Percentiles rank a stretch among this genome's conserved stretches.
Conservation (phyloP, 2,329 filamentous ascomycete genomes). For the Exophiala xenobiotica region DNA sequence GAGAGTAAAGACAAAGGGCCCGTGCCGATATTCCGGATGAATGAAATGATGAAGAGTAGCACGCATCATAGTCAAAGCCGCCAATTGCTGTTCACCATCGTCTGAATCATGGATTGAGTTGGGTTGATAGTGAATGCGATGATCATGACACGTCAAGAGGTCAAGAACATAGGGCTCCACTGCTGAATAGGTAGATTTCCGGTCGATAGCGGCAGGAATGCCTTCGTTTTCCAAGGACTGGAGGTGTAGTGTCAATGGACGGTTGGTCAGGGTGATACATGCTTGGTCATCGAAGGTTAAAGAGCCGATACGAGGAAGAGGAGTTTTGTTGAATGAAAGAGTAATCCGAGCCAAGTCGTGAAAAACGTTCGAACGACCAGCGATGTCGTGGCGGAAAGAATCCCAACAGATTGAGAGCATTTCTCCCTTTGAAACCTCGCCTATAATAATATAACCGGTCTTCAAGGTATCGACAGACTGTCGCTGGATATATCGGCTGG, state of each 20-base stretch:
- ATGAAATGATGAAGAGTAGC: constrained; percentile 33
- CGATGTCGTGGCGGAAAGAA: too few species aligned
- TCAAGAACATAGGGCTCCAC: constrained; percentile 33
- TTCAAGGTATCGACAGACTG: constrained; percentile 21
- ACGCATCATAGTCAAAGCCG: constrained; percentile 34
- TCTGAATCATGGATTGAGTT: constrained; percentile 27
- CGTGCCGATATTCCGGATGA: constrained; percentile 34
- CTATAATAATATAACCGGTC: constrained; percentile 1
- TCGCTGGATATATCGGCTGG: too few species aligned
- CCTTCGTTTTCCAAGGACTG: constrained; percentile 33
- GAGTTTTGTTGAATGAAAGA: constrained; percentile 27
- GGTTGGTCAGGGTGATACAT: constrained; percentile 28
- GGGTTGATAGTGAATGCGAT: constrained; percentile 31
- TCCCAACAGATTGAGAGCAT: too few species aligned
- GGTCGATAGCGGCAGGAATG: constrained; percentile 30
- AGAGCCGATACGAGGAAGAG: constrained; percentile 29
- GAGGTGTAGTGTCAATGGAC: constrained; percentile 32
- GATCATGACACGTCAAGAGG: constrained; percentile 33
- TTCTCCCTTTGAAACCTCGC: constrained; percentile 16
- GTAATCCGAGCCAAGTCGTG: constrained; percentile 30
- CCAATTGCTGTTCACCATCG: constrained; percentile 23
- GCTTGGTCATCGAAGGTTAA: constrained; percentile 31
- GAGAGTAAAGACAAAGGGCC: constrained; percentile 39
- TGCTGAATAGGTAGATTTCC: constrained; percentile 29
- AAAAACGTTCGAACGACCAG: constrained; percentile 32